phyloP scores from a whole-genome alignment of 441 rosid genomes.

The Populus hybrid region DNA sequence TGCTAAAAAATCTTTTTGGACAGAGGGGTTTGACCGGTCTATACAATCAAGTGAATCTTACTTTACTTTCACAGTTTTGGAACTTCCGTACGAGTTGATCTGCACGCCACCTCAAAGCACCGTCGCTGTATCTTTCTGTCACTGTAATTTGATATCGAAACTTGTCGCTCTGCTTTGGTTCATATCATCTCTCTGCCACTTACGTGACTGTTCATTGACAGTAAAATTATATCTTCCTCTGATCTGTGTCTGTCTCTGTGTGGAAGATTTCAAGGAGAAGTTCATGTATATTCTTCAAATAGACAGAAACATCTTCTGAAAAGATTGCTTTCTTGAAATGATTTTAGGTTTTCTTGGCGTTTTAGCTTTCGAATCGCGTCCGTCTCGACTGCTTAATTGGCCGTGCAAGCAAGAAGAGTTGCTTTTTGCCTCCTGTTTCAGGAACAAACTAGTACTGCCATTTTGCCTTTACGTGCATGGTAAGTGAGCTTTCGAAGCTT shows the following conservation, averaged over 20 bases:
- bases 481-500: constrained; percentile 36
- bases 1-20: constrained; percentile 2
- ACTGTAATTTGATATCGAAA: background rate
- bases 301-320: constrained; percentile 27
- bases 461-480: constrained; percentile 52
- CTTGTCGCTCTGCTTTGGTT: background rate
- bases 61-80: background rate
- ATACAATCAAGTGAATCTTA: constrained; percentile 22
- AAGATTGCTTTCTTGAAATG: background rate
- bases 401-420: constrained; percentile 44
- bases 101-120: constrained; percentile 24
- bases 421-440: constrained; percentile 42
- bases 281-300: background rate
- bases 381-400: constrained; percentile 16
- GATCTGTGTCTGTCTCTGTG: background rate
- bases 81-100: background rate
- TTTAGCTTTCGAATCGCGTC: background rate
- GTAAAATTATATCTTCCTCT: background rate
- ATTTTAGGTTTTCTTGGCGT: constrained; percentile 4
- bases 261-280: background rate
- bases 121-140: background rate
- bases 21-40: constrained; percentile 35
- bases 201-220: constrained; percentile 19
- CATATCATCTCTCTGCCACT: constrained; percentile 9
- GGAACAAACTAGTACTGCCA: constrained; percentile 26